Conservation (phyloP, 2,329 filamentous ascomycete species). For the Clonostachys sp. region DNA sequence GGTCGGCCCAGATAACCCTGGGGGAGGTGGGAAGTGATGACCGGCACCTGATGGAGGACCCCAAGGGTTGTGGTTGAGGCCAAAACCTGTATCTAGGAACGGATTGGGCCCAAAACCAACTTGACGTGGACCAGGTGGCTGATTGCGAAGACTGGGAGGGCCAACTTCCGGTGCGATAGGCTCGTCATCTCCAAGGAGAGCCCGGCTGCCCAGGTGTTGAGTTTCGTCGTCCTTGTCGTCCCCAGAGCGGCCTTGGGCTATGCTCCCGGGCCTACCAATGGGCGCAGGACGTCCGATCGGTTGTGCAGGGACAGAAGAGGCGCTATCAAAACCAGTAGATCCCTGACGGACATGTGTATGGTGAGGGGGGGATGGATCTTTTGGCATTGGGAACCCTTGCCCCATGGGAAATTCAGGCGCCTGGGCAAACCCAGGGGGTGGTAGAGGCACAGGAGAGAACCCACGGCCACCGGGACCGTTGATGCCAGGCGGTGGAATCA, state of each 20-base stretch:
- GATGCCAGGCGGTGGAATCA: conserved; percentile 48
- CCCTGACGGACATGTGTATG: conserved; percentile 68
- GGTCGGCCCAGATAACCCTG: conserved; percentile 32
- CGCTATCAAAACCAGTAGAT: conserved; percentile 65
- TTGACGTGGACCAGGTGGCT: conserved; percentile 42
- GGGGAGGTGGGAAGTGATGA: conserved; percentile 37
- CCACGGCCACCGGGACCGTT: conserved; percentile 35
- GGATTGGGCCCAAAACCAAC: conserved; percentile 32
- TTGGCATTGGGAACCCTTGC: conserved; percentile 22
- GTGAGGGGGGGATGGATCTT: conserved; percentile 26
- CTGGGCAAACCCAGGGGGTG: conserved; percentile 29
- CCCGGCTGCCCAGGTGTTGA: conserved; percentile 84
- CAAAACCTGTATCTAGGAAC: conserved; percentile 36
- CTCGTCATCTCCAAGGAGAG: conserved; percentile 74
- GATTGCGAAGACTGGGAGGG: conserved; percentile 33
- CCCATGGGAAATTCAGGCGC: conserved; percentile 16
- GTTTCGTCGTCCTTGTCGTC: conserved; percentile 65
- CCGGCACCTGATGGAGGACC: conserved; percentile 21
- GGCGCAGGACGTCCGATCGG: conserved; percentile 80
- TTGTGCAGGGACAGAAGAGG: conserved; percentile 49
- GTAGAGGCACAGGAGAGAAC: conserved; percentile 30
- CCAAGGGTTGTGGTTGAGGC: conserved; percentile 33
- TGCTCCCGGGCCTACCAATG: conserved; percentile 82
- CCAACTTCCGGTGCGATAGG: conserved; percentile 29
- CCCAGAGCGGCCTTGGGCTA: conserved; percentile 45